Percentiles rank a stretch among this genome's conserved stretches.
Evolutionary conservation across 108 stramenopile species (phyloP).

Genomic region (Craspedostauros australis): DNA sequence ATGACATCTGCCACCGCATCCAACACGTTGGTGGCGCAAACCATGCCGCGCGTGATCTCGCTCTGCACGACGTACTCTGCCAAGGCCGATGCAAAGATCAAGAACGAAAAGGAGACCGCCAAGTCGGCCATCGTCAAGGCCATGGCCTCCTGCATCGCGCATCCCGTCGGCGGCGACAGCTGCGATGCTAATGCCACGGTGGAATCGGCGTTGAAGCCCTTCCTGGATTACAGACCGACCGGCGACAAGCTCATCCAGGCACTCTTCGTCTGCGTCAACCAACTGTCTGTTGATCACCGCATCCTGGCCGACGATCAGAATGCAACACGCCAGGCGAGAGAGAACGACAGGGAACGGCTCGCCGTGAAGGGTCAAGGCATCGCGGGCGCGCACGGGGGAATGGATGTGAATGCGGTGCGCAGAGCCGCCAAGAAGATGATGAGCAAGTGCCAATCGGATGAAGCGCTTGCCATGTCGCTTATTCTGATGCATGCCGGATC

Average conservation of each 20-base stretch:
- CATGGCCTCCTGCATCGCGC: slow-evolving; percentile 49
- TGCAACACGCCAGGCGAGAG: slow-evolving; percentile 28
- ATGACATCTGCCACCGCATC: slow-evolving; percentile 39
- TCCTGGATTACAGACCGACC: slow-evolving; percentile 44
- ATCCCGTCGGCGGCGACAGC: slow-evolving; percentile 23
- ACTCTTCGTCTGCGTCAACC: slow-evolving; percentile 51
- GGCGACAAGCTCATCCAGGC: slow-evolving; percentile 39
- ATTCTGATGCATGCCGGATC: slow-evolving; percentile 61
- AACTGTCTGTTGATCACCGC: slow-evolving; percentile 22
- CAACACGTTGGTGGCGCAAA: slow-evolving; percentile 37
- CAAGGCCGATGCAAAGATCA: slow-evolving; percentile 21
- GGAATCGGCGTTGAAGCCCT: slow-evolving; percentile 39
- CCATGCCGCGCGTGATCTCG: slow-evolving; percentile 57
- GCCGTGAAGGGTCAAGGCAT: slow-evolving; percentile 26
- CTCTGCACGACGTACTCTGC: slow-evolving; percentile 41
- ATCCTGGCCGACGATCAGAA: slow-evolving; percentile 20
- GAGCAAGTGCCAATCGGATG: slow-evolving; percentile 10
- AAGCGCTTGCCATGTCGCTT: slow-evolving; percentile 32
- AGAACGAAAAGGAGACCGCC: slow-evolving; percentile 19
- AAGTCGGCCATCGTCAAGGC: slow-evolving; percentile 33
- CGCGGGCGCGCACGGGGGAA: slow-evolving; percentile 26
- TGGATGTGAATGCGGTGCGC: slow-evolving; percentile 46
- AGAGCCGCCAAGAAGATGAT: slow-evolving; percentile 31
- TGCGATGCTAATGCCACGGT: slow-evolving; percentile 17
- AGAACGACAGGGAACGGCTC: slow-evolving; percentile 4